These are phyloP conservation scores for Pseudogymnoascus sp. DNA, from an alignment of 2,329 filamentous ascomycete genomes.

Conservation along the genomic window DNA sequence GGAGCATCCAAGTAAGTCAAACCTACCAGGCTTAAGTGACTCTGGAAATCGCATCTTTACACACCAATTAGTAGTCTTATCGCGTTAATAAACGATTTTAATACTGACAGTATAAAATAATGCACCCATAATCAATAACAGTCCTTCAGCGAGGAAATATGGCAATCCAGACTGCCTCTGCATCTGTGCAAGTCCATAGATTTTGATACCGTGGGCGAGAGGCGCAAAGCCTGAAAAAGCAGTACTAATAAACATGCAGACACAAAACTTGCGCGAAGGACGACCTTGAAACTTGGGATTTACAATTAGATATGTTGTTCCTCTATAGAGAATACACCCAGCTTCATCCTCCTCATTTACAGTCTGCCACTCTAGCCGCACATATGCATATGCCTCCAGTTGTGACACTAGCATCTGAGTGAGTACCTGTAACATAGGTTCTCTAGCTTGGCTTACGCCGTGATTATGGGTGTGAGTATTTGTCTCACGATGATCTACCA, in stretches of 20 bases:
- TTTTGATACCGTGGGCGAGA: constrained; percentile 20
- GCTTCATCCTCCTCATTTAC: no score
- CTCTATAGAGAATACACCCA: no score
- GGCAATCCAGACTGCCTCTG: constrained; percentile 15
- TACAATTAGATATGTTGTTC: constrained; percentile 28
- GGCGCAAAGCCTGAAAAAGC: constrained; percentile 22
- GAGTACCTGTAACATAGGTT: no score
- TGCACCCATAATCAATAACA: constrained; percentile 12
- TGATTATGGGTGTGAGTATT: no score
- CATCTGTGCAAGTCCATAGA: constrained; percentile 15
- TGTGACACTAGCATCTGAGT: no score
- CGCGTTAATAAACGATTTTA: neutral
- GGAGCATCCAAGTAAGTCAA: constrained; percentile 18
- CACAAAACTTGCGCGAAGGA: constrained; percentile 18
- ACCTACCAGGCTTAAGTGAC: constrained; percentile 15
- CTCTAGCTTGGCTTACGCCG: no score
- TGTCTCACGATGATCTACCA: no score
- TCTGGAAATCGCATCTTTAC: constrained; percentile 17
- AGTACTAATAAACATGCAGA: constrained; percentile 19
- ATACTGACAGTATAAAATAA: constrained; percentile 11
- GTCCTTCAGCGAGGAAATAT: constrained; percentile 17
- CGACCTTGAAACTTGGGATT: constrained; percentile 17
- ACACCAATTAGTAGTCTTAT: neutral
- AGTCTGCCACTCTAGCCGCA: no score
- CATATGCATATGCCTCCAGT: no score